phyloP scores from a whole-genome alignment of 805 yeast species.

The Candida sonorensis region DNA sequence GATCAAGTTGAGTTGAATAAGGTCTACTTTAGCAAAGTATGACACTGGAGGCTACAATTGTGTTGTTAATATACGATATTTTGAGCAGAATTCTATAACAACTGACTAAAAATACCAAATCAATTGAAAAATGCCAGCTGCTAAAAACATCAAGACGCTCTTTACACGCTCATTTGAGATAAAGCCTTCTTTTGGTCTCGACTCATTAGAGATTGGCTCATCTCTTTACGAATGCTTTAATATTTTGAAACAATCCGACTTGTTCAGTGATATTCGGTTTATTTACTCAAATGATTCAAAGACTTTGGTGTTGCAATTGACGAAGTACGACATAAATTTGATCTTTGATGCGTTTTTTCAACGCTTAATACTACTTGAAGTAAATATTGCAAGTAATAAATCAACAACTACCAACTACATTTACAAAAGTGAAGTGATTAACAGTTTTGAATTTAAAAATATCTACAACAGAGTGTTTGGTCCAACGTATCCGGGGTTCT shows the following conservation, averaged over 20 bases:
- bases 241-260: slow-evolving; percentile 7
- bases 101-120: too few relatives aligned
- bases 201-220: slow-evolving; percentile 17
- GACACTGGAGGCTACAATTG: too few relatives aligned
- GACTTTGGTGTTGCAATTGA: slow-evolving; percentile 16
- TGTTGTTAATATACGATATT: too few relatives aligned
- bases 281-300: slow-evolving; percentile 13
- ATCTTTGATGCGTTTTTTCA: slow-evolving; percentile 23
- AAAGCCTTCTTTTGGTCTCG: slow-evolving; percentile 21
- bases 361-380: slow-evolving; percentile 21
- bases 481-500: slow-evolving; percentile 52
- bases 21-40: too few relatives aligned
- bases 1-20: too few relatives aligned
- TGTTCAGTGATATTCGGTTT: slow-evolving; percentile 16
- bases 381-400: too few relatives aligned
- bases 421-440: slow-evolving; percentile 18
- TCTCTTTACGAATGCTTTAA: slow-evolving; percentile 18
- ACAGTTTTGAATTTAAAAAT: slow-evolving; percentile 29
- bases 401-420: slow-evolving; percentile 8
- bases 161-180: slow-evolving; percentile 16
- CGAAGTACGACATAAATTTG: slow-evolving; percentile 16
- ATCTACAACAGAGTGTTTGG: slow-evolving; percentile 54
- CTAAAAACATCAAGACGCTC: too few relatives aligned
- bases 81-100: too few relatives aligned
- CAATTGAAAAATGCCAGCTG: too few relatives aligned